Base-by-base conservation (phyloP, 352 stramenopile genomes). In the Globisporangium barbulae region DNA sequence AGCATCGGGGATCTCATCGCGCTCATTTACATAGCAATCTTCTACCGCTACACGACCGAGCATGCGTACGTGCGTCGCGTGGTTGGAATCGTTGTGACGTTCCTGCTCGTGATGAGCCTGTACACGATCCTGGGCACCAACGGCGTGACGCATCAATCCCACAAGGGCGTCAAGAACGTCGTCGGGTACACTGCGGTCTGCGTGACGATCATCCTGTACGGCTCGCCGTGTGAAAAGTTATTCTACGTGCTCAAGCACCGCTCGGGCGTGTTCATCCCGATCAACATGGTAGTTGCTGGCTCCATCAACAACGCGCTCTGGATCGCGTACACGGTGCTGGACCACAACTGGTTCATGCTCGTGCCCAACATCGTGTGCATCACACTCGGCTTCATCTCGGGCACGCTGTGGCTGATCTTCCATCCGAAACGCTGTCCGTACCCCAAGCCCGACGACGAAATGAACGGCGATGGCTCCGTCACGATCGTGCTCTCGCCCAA, bases 191-290 rank as follows among this genome's bases (percentile, higher is more conserved):
- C 25, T 12, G 19, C 48, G 0, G 17, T 37, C 10, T 33, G 15
- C n/a, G 60, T 42, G 9, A 45, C 39, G 5, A 19, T 65, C 35
- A 12, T 60, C 25, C 50, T 79, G 13, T 81, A 81, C 44, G 72
- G 64, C 3, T 72, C 69, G 4, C 75, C 75, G 0, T 72, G 78
- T 53, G 75, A 76, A 63, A 76, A 70, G 47, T 21, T 83, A 22
- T 63, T 69, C 19, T 70, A 72, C 13, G 74, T 83, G 37, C 65
- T 80, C 45, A 74, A 74, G 63, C 54, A 72, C 65, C 69, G 68
- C 42, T 83, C 70, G 10, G 71, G 62, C 5, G 73, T 74, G 17
- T 85, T 80, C 65, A 75, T 88, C 53, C 76, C 79, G 30, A 76
- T 88, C 56, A 58, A 74, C 48, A 76, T 85, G 67, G 69, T 80